Conservation (phyloP, 768 basidiomycete species). For the Mycena epipterygia region DNA sequence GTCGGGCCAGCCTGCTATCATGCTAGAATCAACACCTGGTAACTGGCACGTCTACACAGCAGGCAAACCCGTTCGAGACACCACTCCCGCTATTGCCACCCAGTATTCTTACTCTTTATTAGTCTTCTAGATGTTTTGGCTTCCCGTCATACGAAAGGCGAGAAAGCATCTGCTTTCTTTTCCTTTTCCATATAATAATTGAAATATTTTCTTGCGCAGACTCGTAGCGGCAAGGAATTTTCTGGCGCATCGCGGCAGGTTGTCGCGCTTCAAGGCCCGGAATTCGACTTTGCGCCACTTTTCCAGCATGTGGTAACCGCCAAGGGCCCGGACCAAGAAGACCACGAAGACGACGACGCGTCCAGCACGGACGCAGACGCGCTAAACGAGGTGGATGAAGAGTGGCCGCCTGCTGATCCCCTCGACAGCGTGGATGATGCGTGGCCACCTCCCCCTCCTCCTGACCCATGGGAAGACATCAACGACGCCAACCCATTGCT, state of each 20-base stretch:
- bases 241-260: background rate
- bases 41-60: background rate
- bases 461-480: background rate
- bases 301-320: background rate
- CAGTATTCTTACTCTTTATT: too few species aligned
- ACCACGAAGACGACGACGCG: background rate
- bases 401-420: background rate
- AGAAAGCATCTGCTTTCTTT: background rate
- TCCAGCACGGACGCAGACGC: background rate
- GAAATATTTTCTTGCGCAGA: background rate
- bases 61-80: background rate
- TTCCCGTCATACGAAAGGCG: background rate
- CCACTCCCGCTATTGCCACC: background rate
- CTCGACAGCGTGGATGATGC: background rate
- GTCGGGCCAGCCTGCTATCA: background rate
- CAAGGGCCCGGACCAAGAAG: background rate
- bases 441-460: background rate
- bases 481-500: background rate
- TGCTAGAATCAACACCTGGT: background rate
- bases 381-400: background rate
- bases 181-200: background rate
- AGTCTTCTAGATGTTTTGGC: background rate
- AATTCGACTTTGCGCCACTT: background rate
- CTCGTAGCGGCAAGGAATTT: conserved; percentile 6
- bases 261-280: background rate